phyloP scores from a whole-genome alignment of 163 green algal species.

The Chloroidium sp. region DNA sequence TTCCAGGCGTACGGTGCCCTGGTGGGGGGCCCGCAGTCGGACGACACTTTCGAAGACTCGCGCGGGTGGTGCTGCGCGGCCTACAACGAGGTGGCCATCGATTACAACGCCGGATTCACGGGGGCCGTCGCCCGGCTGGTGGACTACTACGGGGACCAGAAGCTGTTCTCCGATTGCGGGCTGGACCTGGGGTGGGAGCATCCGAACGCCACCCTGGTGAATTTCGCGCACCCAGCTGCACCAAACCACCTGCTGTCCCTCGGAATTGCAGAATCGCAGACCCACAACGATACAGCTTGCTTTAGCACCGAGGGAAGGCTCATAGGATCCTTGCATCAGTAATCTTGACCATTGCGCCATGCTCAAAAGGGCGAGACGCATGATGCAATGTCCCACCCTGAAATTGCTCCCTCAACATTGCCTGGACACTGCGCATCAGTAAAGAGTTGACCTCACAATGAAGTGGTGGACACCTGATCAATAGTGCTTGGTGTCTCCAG shows the following conservation, averaged over 20 bases:
- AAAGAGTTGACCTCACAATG: no score
- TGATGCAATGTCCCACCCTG: not conserved
- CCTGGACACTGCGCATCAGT: no score
- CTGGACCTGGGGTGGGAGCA: slow-evolving; percentile 14
- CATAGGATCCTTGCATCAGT: not conserved
- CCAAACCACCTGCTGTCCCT: not conserved
- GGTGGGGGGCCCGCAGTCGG: slow-evolving; percentile 10
- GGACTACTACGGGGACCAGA: slow-evolving; percentile 9
- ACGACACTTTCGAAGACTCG: slow-evolving; percentile 9
- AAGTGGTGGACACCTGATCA: no score
- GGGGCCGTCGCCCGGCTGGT: slow-evolving; percentile 20
- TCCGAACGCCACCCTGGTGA: slow-evolving; percentile 10
- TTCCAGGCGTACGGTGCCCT: slow-evolving; percentile 12
- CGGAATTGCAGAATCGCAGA: not conserved
- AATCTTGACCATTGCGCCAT: not conserved
- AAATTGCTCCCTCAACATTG: not conserved
- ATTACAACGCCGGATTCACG: slow-evolving; percentile 36
- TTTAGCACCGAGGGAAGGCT: not conserved
- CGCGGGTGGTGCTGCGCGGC: slow-evolving; percentile 6
- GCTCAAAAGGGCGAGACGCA: not conserved
- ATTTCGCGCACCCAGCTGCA: not conserved
- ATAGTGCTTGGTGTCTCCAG: not conserved
- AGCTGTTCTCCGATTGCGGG: slow-evolving; percentile 14
- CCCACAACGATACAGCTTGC: not conserved
- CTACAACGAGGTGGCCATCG: slow-evolving; percentile 30